Evolutionary conservation across 2,329 filamentous ascomycete genomes (phyloP).

Genomic region (Conoideocrella luteorostrata): DNA sequence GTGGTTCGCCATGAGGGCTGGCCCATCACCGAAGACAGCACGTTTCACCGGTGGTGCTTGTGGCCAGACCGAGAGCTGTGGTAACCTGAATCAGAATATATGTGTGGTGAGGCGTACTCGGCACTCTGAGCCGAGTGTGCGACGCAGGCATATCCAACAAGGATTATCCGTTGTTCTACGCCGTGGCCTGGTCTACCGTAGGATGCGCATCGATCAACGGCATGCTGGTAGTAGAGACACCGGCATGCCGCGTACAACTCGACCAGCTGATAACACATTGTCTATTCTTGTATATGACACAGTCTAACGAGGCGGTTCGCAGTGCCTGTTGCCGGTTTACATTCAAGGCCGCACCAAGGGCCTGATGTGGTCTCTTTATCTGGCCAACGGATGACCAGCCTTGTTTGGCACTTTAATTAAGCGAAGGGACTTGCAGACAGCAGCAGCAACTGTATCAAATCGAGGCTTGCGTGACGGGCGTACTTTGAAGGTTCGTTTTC

Average conservation of each 20-base stretch:
- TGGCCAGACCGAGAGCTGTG: constrained; percentile 41
- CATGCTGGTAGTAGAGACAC: constrained; percentile 83
- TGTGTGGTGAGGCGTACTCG: constrained; percentile 32
- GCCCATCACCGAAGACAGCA: constrained; percentile 45
- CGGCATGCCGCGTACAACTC: constrained; percentile 82
- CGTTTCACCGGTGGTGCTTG: constrained; percentile 44
- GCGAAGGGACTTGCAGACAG: background rate
- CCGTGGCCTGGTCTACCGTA: constrained; percentile 68
- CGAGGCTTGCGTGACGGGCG: background rate
- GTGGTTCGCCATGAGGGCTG: constrained; percentile 34
- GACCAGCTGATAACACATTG: constrained; percentile 82
- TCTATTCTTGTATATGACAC: constrained; percentile 15
- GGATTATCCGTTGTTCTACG: constrained; percentile 67
- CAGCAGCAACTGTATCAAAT: too few species aligned
- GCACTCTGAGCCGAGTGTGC: constrained; percentile 26
- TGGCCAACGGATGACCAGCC: background rate
- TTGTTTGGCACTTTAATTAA: too few species aligned
- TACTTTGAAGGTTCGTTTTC: background rate
- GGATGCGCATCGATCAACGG: constrained; percentile 72
- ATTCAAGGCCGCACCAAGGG: constrained; percentile 2
- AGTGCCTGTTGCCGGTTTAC: background rate
- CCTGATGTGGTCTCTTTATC: constrained; percentile 1
- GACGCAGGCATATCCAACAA: constrained; percentile 74
- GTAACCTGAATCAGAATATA: constrained; percentile 50
- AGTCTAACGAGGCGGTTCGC: background rate